Base-by-base conservation (phyloP, 257 asterid genomes). In the Penstemon davidsonii region DNA sequence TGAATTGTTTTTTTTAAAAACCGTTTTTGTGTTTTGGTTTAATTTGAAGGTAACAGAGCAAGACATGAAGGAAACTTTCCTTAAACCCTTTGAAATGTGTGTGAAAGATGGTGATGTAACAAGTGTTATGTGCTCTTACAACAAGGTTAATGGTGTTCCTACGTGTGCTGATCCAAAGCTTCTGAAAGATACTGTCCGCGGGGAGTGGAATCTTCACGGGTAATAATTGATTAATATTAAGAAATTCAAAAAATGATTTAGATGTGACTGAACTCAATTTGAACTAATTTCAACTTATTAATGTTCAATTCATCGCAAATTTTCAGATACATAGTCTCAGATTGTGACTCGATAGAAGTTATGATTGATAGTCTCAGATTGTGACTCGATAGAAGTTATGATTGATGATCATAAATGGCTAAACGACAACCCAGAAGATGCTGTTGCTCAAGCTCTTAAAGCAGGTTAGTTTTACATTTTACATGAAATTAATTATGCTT, bases 41-140 rank as follows among this genome's bases (percentile, higher is more conserved):
- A 0, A 11, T 5, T 37, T 71, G 19, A 52, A 79, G 87, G 88
- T 82, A 15, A 72, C 80, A 0, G 83, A 78, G 67, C 80, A 71
- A 54, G 90, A 85, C 60, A 78, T 82, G 90, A 4, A 7, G 64
- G 86, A 82, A 53, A 85, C 90, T 7, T 85, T 80, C 25, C 73
- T 55, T 7, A 68, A 43, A 64, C 88, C 90, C 0, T 85, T 85
- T 38, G 81, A 78, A 50, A 78, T 72, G 71, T 82, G 88, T 40
- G 84, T 85, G 13, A 67, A 66, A 56, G 79, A 82, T 0, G 87
- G 84, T 0, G 77, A 78, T 44, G 88, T 69, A 0, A 62, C 68
- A 3, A 78, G 88, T 8, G 78, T 82, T 0, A 85, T 85, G 88
- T 85, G 90, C 56, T 80, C 88, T 42, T 80, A 82, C 80, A 82